Percentiles rank a stretch among this genome's conserved stretches.
These are phyloP conservation scores for Besnoitia besnoiti DNA, from an alignment of 169 alveolate genomes.

Conservation along the genomic window DNA sequence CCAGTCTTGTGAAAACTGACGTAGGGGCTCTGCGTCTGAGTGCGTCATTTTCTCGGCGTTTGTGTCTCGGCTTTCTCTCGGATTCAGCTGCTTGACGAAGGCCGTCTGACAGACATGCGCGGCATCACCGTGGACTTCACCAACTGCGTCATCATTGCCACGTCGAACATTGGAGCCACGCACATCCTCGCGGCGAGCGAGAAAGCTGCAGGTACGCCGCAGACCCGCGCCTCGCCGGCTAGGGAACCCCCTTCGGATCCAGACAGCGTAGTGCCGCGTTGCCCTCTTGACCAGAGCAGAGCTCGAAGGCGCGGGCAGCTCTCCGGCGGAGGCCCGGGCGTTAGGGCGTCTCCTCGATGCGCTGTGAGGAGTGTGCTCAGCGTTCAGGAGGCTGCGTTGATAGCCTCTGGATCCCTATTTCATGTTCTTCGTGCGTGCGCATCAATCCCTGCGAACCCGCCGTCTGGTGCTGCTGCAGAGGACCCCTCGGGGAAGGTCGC, in stretches of 20 bases:
- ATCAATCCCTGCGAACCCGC: too few species aligned
- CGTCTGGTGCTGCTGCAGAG: not conserved
- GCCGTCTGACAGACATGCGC: conserved; percentile 86
- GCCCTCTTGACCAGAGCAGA: too few species aligned
- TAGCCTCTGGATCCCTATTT: not conserved
- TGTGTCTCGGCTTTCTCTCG: not conserved
- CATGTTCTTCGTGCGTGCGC: too few species aligned
- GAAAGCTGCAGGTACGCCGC: conserved; percentile 48
- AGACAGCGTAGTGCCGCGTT: too few species aligned
- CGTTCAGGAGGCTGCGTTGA: not conserved
- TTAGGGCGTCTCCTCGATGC: not conserved
- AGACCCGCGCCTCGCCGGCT: too few species aligned
- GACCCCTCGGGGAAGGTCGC: not conserved
- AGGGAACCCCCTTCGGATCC: too few species aligned
- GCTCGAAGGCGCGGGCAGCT: too few species aligned
- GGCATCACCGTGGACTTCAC: conserved; percentile 89
- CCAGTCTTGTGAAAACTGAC: too few species aligned
- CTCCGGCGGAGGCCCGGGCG: too few species aligned
- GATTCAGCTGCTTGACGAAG: conserved; percentile 82
- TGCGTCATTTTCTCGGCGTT: too few species aligned
- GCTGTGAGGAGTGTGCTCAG: not conserved
- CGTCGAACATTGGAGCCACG: conserved; percentile 88
- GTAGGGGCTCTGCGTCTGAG: too few species aligned
- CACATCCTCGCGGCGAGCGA: conserved; percentile 50
- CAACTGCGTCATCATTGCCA: conserved; percentile 83